Evolutionary conservation across 257 asterid genomes (phyloP).

Genomic region (Rubia yunnanensis): DNA sequence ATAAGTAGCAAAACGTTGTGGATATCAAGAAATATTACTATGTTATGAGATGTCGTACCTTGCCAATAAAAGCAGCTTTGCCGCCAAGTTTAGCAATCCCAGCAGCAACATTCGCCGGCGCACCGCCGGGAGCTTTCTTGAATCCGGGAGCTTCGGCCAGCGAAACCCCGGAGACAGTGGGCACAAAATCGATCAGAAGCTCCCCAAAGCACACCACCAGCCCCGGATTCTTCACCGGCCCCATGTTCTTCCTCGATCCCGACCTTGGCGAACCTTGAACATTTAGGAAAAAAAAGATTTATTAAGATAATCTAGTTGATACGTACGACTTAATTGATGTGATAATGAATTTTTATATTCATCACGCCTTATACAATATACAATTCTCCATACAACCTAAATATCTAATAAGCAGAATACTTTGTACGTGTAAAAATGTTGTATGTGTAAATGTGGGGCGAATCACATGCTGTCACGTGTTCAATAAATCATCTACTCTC

Average conservation of each 20-base stretch:
- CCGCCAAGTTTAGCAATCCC: slow-evolving; percentile 23
- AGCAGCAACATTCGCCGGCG: slow-evolving; percentile 25
- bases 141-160: slow-evolving; percentile 28
- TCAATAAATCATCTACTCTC: too few relatives aligned
- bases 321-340: not conserved
- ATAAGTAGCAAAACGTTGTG: too few relatives aligned
- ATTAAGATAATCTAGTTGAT: too few relatives aligned
- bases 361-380: too few relatives aligned
- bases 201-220: slow-evolving; percentile 24
- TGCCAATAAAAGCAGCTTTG: slow-evolving; percentile 22
- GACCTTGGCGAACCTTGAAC: slow-evolving; percentile 2
- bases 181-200: slow-evolving; percentile 24
- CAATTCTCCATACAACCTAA: too few relatives aligned
- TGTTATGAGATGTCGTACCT: slow-evolving; percentile 7
- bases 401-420: too few relatives aligned
- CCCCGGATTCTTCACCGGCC: not conserved
- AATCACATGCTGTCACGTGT: too few relatives aligned
- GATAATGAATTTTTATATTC: not conserved
- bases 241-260: slow-evolving; percentile 1
- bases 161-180: slow-evolving; percentile 17
- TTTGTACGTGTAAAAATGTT: too few relatives aligned
- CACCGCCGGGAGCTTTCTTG: slow-evolving; percentile 28
- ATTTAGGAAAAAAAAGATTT: too few relatives aligned
- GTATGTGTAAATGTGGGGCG: too few relatives aligned
- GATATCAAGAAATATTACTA: too few relatives aligned